Conservation (phyloP, 2,329 filamentous ascomycete genomes). For the Pseudogymnoascus destructans region DNA sequence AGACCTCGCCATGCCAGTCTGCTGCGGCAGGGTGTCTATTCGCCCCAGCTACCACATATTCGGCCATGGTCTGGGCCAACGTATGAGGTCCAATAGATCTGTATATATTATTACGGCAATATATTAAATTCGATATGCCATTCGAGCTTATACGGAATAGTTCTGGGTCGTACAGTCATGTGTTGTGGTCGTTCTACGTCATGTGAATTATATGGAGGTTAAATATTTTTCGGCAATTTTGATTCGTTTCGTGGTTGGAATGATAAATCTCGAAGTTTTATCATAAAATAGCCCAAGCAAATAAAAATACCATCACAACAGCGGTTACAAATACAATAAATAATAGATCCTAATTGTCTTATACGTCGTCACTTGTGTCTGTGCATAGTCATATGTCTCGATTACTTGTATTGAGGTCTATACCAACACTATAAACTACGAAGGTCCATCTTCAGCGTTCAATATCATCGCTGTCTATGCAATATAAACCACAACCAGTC, state of each 20-base stretch:
- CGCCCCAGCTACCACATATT: constrained; percentile 51
- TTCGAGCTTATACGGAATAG: not conserved
- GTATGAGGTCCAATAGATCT: not conserved
- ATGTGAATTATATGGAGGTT: constrained; percentile 7
- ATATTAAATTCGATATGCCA: not conserved
- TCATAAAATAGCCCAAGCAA: not conserved
- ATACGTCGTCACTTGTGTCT: not conserved
- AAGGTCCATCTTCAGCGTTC: not conserved
- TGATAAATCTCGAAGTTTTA: not conserved
- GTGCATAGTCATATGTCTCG: not conserved
- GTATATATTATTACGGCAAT: not conserved
- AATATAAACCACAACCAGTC: not conserved
- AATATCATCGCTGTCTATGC: not conserved
- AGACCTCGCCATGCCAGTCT: constrained; percentile 64
- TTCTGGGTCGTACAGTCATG: not conserved
- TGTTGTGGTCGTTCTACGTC: constrained; percentile 8
- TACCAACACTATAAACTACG: constrained; percentile 2
- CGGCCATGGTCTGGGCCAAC: not conserved
- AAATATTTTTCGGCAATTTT: constrained; percentile 8
- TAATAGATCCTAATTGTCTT: not conserved
- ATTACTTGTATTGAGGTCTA: constrained; percentile 4
- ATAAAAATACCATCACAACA: not conserved
- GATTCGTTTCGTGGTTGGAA: not conserved
- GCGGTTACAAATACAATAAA: not conserved
- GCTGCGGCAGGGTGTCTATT: constrained; percentile 83